A percentile compares a stretch with the other conserved stretches of the same genome.
These are phyloP conservation scores for Pelargonium cotyledonis DNA, from an alignment of 441 rosid species.

Conservation along the genomic window DNA sequence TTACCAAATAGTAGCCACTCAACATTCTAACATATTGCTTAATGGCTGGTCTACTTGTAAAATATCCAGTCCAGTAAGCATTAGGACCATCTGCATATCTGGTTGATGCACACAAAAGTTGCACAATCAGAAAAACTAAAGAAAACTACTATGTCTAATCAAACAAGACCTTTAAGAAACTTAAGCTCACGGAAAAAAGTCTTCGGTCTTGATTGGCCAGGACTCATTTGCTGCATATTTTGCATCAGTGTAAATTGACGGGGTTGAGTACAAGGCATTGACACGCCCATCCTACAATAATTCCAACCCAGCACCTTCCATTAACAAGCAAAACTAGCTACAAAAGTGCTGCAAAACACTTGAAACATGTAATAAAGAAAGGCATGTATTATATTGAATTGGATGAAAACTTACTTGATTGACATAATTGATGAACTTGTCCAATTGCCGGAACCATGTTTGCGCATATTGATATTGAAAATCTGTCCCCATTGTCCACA, in stretches of 20 bases:
- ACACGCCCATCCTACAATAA: slow-evolving; percentile 86
- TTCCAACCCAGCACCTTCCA: slow-evolving; percentile 12
- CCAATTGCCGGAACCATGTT: slow-evolving; percentile 93
- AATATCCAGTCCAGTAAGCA: slow-evolving; percentile 99
- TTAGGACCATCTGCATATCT: slow-evolving; percentile 94
- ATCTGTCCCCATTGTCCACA: slow-evolving; percentile 99
- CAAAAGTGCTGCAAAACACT: background rate
- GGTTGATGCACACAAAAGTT: slow-evolving; percentile 27
- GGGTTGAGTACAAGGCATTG: slow-evolving; percentile 94
- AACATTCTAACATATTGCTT: slow-evolving; percentile 86
- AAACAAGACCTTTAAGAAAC: slow-evolving; percentile 8
- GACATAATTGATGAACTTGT: slow-evolving; percentile 94
- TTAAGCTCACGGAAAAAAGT: slow-evolving; percentile 89
- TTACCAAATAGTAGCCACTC: slow-evolving; percentile 97
- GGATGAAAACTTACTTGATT: slow-evolving; percentile 48
- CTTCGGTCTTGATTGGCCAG: slow-evolving; percentile 90
- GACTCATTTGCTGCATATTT: slow-evolving; percentile 65
- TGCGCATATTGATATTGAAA: slow-evolving; percentile 92
- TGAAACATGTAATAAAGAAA: background rate
- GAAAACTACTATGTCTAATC: background rate
- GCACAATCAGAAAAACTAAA: slow-evolving; percentile 20
- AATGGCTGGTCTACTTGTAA: slow-evolving; percentile 86
- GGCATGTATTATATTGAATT: background rate
- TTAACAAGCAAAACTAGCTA: slow-evolving; percentile 7
- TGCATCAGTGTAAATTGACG: slow-evolving; percentile 98